These are phyloP conservation scores for Claviceps lovelessii DNA, from an alignment of 2,329 filamentous ascomycete species.

Conservation along the genomic window DNA sequence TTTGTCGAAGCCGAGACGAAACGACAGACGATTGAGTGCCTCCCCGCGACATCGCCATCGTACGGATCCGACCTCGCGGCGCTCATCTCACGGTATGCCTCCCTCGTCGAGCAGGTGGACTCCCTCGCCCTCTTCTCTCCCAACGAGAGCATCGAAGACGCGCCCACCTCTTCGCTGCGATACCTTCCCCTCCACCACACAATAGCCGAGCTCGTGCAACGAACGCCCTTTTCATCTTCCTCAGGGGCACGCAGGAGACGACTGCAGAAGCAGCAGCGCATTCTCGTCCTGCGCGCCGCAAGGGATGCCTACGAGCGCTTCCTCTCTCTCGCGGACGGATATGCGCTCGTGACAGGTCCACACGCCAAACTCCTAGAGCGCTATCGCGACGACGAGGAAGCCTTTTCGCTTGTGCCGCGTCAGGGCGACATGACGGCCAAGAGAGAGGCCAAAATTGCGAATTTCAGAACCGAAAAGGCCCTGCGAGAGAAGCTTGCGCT, in stretches of 20 bases:
- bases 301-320: constrained; percentile 65
- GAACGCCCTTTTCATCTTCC: constrained; percentile 42
- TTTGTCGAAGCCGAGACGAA: constrained; percentile 37
- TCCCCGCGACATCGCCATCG: constrained; percentile 46
- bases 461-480: constrained; percentile 74
- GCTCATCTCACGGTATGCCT: constrained; percentile 57
- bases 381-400: constrained; percentile 57
- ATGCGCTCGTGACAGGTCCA: constrained; percentile 51
- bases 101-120: constrained; percentile 55
- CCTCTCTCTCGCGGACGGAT: constrained; percentile 61
- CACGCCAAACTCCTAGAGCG: constrained; percentile 57
- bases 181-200: constrained; percentile 69
- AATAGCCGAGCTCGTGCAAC: constrained; percentile 66
- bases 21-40: constrained; percentile 44
- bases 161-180: constrained; percentile 71
- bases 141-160: constrained; percentile 80
- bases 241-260: constrained; percentile 8
- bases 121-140: constrained; percentile 72
- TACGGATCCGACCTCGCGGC: constrained; percentile 54
- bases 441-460: constrained; percentile 71
- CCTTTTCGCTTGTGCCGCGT: constrained; percentile 57
- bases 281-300: constrained; percentile 45
- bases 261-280: constrained; percentile 36
- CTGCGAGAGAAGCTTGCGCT: constrained; percentile 67
- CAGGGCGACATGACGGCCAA: constrained; percentile 45